phyloP scores from a whole-genome alignment of 306 rosid genomes.

The Medicago truncatula region MtrunA17r5.0-ANR NC_053042.1:12474001-12474500 shows the following conservation, averaged over 20 bases:
- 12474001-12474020: background rate
- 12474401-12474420: too few species aligned
- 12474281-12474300: background rate
- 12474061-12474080: constrained; percentile 37
- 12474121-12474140: constrained; percentile 39
- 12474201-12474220: constrained; percentile 35
- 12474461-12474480: too few species aligned
- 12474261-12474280: background rate
- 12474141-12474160: constrained; percentile 51
- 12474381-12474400: constrained; percentile 5
- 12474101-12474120: constrained; percentile 33
- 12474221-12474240: constrained; percentile 37
- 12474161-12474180: constrained; percentile 43
- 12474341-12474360: constrained; percentile 1
- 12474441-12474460: too few species aligned
- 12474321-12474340: background rate
- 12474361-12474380: background rate
- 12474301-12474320: background rate
- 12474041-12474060: constrained; percentile 42
- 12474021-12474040: constrained; percentile 22
- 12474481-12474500: too few species aligned
- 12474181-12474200: constrained; percentile 43
- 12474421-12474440: too few species aligned
- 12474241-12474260: constrained; percentile 38
- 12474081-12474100: constrained; percentile 37